Evolutionary conservation across 2,329 filamentous ascomycete species (phyloP).

Genomic region (Nannizziopsis barbatae): DNA sequence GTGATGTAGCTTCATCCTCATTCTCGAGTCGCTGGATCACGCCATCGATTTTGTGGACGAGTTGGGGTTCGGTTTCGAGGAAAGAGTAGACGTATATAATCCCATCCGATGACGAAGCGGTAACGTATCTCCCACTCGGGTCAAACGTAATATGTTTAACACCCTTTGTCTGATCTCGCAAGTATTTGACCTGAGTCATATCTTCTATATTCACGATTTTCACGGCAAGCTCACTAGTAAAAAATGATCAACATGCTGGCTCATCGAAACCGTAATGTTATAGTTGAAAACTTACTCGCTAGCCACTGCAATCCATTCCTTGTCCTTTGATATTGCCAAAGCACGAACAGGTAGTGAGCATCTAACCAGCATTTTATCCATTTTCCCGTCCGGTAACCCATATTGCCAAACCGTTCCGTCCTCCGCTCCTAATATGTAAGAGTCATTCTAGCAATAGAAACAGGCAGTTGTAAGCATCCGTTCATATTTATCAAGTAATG

Average conservation of each 20-base stretch:
- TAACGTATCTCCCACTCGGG: constrained; percentile 59
- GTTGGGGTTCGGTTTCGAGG: constrained; percentile 62
- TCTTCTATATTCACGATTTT: constrained; percentile 78
- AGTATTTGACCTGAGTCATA: constrained; percentile 60
- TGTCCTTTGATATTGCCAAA: constrained; percentile 68
- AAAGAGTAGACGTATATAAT: constrained; percentile 83
- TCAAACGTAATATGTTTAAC: constrained; percentile 90
- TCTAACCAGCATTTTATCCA: constrained; percentile 73
- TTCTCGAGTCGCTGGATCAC: constrained; percentile 68
- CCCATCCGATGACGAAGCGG: constrained; percentile 80
- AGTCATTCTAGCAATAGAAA: constrained; percentile 48
- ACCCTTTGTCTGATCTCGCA: constrained; percentile 75
- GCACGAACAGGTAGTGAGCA: constrained; percentile 80
- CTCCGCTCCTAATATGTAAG: constrained; percentile 81
- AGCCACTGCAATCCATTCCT: constrained; percentile 84
- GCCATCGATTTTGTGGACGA: constrained; percentile 75
- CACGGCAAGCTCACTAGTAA: constrained; percentile 64
- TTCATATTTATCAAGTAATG: not conserved
- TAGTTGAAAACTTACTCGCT: constrained; percentile 56
- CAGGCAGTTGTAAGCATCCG: not conserved
- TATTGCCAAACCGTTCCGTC: constrained; percentile 95
- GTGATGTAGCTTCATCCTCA: constrained; percentile 63
- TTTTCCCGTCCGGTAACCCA: constrained; percentile 55
- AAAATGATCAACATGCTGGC: constrained; percentile 12
- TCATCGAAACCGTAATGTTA: not conserved